These are phyloP conservation scores for Cladosporium phlei DNA, from an alignment of 2,329 filamentous ascomycete genomes.

Conservation along the genomic window DNA sequence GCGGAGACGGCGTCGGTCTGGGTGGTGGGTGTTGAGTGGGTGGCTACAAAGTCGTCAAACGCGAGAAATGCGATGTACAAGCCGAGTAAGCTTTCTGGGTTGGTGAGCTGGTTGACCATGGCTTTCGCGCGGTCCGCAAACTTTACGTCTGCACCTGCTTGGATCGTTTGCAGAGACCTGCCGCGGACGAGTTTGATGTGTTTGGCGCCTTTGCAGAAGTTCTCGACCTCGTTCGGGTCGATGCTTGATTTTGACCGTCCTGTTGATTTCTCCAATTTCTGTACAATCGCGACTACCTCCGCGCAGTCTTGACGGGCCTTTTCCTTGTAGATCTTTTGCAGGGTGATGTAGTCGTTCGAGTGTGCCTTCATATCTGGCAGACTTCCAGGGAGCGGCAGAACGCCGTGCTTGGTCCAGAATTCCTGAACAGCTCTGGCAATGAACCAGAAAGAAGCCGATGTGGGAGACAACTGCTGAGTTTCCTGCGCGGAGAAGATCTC, in stretches of 20 bases:
- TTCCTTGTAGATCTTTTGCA: conserved; percentile 88
- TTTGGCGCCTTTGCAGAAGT: conserved; percentile 92
- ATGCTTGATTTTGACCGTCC: conserved; percentile 44
- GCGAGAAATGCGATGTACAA: conserved; percentile 50
- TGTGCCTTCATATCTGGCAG: conserved; percentile 97
- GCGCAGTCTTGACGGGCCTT: conserved; percentile 75
- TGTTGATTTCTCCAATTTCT: conserved; percentile 48
- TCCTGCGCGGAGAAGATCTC: conserved; percentile 73
- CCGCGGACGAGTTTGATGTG: conserved; percentile 84
- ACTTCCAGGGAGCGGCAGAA: conserved; percentile 77
- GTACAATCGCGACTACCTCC: conserved; percentile 66
- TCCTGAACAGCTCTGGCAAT: conserved; percentile 73
- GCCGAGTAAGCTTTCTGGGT: conserved; percentile 43
- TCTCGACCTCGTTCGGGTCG: conserved; percentile 70
- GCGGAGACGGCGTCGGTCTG: conserved; percentile 30
- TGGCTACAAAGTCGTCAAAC: conserved; percentile 43
- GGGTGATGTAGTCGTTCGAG: conserved; percentile 78
- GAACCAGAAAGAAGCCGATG: conserved; percentile 74
- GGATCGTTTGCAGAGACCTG: conserved; percentile 47
- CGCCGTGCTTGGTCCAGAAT: conserved; percentile 69
- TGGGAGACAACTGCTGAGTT: conserved; percentile 43
- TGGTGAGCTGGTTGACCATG: conserved; percentile 38
- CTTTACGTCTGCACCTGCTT: conserved; percentile 33
- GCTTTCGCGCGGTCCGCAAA: conserved; percentile 45
- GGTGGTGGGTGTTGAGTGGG: conserved; percentile 27